Evolutionary conservation across 2,329 filamentous ascomycete genomes (phyloP), one percentile per base, ranked within the genome.

Genomic region (Epichloe typhina): DNA sequence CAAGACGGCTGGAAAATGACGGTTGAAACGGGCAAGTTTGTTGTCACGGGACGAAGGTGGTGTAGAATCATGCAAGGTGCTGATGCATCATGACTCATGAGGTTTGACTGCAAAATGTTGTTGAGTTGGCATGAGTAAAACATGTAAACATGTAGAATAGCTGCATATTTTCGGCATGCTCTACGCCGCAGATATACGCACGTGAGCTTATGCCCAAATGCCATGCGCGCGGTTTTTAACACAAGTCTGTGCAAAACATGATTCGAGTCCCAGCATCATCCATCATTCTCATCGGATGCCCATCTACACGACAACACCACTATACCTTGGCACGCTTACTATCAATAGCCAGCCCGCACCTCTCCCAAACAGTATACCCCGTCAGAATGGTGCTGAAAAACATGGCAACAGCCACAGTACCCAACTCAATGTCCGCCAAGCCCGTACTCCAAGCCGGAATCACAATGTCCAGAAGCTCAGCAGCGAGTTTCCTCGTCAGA

Each of bases 1-100:
- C 75, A 79, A 43, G 86, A 91, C 53, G 89, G 89, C 0, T 97
- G 91, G 91, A 88, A 79, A 62, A 72, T 93, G 36, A 79, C 88
- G 62, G 75, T 85, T 43, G 76, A 81, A 42, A 82, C 79, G 31
- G 90, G 89, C 0, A 76, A 79, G 38, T 76, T 91, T 60, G 69
- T 82, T 47, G 79, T 96, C 15, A 80, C 71, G 11, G 90, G 90
- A 0, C 65, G 71, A 46, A 62, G 62, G 50, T 68, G 59, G 61
- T 19, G 17, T 9, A 31, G 31, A 31, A 11, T 31, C 8, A 31
- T 31, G 31, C 31, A 31, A 31, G 31, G 31, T 8, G 7, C 9
- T 31, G 8, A 31, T 31, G 31, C 31, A 31, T 11, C 9, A 11
- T 31, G 31, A 31, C 3, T 31, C 31, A 31, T 31, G 31, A 31